Evolutionary conservation across 192 early-diverging fungal genomes (phyloP).

Genomic region (Coemansia brasiliensis): DNA sequence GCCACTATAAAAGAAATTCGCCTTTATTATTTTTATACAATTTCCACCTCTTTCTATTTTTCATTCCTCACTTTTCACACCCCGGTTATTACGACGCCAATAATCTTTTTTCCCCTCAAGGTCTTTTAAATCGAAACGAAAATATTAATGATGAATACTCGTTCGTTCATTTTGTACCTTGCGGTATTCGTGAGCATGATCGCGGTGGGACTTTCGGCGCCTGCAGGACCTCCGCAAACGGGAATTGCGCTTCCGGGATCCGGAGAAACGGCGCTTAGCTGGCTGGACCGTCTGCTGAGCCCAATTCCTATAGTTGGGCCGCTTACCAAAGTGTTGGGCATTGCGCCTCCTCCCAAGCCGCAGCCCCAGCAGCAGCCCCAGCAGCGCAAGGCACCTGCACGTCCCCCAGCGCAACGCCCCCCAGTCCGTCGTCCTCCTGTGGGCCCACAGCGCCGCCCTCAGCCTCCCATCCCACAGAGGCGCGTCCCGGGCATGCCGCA

Average conservation of each 20-base stretch:
- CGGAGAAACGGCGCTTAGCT: slow-evolving; percentile 32
- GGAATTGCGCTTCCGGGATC: slow-evolving; percentile 44
- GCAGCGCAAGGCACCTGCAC: slow-evolving; percentile 22
- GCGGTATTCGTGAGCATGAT: slow-evolving; percentile 18
- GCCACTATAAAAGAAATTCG: too few species aligned
- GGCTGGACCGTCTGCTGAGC: slow-evolving; percentile 38
- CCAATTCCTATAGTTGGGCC: slow-evolving; percentile 40
- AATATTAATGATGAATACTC: slow-evolving; percentile 33
- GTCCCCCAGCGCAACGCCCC: slow-evolving; percentile 6
- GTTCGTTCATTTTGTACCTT: slow-evolving; percentile 21
- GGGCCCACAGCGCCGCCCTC: slow-evolving; percentile 13
- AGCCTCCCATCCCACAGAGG: slow-evolving; percentile 10
- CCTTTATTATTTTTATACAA: too few species aligned
- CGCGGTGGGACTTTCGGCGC: slow-evolving; percentile 17
- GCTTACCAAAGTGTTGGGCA: slow-evolving; percentile 31
- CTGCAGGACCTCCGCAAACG: slow-evolving; percentile 19
- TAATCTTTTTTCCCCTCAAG: neutral
- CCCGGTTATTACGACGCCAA: neutral
- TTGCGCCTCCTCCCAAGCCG: slow-evolving; percentile 16
- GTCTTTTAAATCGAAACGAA: too few species aligned
- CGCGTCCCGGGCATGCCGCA: slow-evolving; percentile 10
- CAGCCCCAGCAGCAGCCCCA: slow-evolving; percentile 15
- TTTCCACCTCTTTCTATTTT: too few species aligned
- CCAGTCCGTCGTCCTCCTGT: slow-evolving; percentile 3
- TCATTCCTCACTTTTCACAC: slow-evolving; percentile 5